A percentile compares a stretch with the other conserved stretches of the same genome.
These are phyloP conservation scores for Saccharomycopsis hybrid DNA, from an alignment of 1,139 yeast species.

Conservation along the genomic window DNA sequence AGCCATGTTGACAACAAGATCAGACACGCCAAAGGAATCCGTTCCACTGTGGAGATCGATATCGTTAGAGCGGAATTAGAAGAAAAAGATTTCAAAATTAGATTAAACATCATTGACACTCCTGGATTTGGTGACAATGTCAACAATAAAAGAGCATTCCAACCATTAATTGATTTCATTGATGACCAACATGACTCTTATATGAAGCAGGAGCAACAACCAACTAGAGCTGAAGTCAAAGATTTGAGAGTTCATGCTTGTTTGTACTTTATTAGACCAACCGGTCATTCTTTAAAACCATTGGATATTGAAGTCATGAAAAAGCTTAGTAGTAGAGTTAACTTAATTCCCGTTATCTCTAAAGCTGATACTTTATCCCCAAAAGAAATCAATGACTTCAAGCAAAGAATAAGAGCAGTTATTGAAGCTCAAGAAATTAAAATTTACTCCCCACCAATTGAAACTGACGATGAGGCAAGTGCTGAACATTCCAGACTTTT, in stretches of 20 bases:
- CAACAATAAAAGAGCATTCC: constrained; percentile 90
- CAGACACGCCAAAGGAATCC: constrained; percentile 68
- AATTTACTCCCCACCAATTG: constrained; percentile 85
- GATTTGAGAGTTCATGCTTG: constrained; percentile 96
- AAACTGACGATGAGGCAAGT: constrained; percentile 64
- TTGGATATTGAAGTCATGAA: constrained; percentile 92
- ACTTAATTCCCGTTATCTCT: constrained; percentile 91
- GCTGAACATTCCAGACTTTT: constrained; percentile 77
- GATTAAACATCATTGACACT: constrained; percentile 87
- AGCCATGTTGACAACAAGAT: constrained; percentile 56
- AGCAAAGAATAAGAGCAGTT: constrained; percentile 81
- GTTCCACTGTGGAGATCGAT: constrained; percentile 87
- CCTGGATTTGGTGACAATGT: constrained; percentile 98
- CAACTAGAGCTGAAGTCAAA: constrained; percentile 57
- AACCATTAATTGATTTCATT: constrained; percentile 84
- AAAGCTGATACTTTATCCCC: constrained; percentile 91
- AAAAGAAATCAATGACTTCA: constrained; percentile 72
- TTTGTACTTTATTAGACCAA: constrained; percentile 89
- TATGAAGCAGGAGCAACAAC: constrained; percentile 97
- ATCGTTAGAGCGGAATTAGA: constrained; percentile 86
- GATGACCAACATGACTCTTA: constrained; percentile 95
- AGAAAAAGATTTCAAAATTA: constrained; percentile 81
- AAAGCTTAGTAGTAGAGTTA: constrained; percentile 79
- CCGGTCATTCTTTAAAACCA: constrained; percentile 92
- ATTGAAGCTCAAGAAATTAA: constrained; percentile 88